Conservation (phyloP, 345 rosid species). For the Eucalyptus guilfoylei region DNA sequence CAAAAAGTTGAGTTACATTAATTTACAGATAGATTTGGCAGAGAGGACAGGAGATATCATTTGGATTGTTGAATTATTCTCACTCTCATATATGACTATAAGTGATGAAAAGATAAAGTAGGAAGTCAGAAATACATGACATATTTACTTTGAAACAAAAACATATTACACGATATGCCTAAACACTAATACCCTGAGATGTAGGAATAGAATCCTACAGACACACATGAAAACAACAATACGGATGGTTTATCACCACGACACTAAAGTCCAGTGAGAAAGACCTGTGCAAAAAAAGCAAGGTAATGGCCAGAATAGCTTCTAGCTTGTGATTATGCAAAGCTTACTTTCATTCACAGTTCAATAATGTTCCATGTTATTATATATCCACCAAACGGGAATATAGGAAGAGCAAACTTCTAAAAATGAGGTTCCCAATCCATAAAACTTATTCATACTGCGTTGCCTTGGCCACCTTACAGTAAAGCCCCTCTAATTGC, state of each 20-base stretch:
- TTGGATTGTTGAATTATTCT: neutral
- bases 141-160: neutral
- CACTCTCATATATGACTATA: neutral
- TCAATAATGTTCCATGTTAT: neutral
- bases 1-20: neutral
- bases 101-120: neutral
- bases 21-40: neutral
- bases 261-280: neutral
- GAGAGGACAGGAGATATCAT: neutral
- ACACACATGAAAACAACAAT: neutral
- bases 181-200: neutral
- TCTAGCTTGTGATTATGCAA: neutral
- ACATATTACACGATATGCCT: neutral
- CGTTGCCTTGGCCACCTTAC: neutral
- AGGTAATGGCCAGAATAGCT: neutral
- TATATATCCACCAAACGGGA: neutral
- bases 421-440: neutral
- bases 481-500: neutral
- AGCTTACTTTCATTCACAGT: neutral
- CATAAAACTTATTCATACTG: neutral
- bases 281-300: neutral
- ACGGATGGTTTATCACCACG: neutral
- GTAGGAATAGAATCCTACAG: neutral
- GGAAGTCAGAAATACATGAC: neutral
- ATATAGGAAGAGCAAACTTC: neutral